Evolutionary conservation across 2,329 filamentous ascomycete species (phyloP).

Genomic region (Ophiosphaerella herpotricha): DNA sequence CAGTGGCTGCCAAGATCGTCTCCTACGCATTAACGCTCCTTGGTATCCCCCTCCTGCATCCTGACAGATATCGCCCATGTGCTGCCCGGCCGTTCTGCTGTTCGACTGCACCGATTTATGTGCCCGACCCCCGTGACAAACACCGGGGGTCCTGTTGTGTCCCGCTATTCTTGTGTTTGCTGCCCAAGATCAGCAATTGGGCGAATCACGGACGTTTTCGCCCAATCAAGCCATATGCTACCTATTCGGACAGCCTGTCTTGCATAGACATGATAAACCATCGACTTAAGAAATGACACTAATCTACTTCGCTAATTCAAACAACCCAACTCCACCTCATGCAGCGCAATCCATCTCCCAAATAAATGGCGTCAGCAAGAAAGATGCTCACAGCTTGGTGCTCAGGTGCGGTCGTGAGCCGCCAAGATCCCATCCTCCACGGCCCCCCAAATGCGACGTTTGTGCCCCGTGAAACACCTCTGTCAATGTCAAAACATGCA

Average conservation of each 20-base stretch:
- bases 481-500: slow-evolving; percentile 8
- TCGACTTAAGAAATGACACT: background rate
- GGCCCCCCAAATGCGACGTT: slow-evolving; percentile 6
- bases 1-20: background rate
- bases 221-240: background rate
- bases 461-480: slow-evolving; percentile 8
- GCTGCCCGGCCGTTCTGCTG: no score
- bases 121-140: background rate
- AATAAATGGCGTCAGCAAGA: slow-evolving; percentile 32
- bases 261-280: background rate
- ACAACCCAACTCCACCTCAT: slow-evolving; percentile 3
- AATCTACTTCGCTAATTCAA: slow-evolving; percentile 4
- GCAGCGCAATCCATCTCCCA: slow-evolving; percentile 26
- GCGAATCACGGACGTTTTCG: background rate
- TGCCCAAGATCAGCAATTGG: slow-evolving; percentile 31
- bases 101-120: background rate
- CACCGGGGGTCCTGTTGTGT: background rate
- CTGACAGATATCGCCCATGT: no score
- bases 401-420: slow-evolving; percentile 1
- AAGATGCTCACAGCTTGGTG: slow-evolving; percentile 4
- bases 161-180: slow-evolving; percentile 1
- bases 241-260: slow-evolving; percentile 6
- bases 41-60: no score
- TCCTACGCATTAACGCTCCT: no score
- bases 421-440: slow-evolving; percentile 1